Base-by-base conservation (phyloP, 1,284 basidiomycete genomes). In the Testicularia cyperi region DNA sequence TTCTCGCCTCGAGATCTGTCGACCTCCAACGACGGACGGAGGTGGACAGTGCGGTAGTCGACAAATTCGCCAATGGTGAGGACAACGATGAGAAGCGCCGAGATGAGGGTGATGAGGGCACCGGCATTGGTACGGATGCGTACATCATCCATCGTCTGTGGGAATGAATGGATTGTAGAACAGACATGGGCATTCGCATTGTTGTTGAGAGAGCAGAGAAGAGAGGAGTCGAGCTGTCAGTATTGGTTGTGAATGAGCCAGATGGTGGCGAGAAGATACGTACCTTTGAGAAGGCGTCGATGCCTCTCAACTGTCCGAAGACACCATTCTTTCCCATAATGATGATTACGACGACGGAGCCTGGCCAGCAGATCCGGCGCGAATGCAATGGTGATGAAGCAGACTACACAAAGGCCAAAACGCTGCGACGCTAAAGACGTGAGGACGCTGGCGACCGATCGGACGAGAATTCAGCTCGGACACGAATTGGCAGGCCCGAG, bases 271-370 rank as follows among this genome's bases (percentile, higher is more conserved):
- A 9, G 29, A 15, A 20, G 8, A 19, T 6, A 35, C 80, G 69
- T 72, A 92, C 92, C 86, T 96, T 97, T 62, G 92, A 92, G 81
- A 98, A 98, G 78, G 92, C 94, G 82, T 98, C 92, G 56, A 97
- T 83, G 77, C 77, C 78, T 38, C 68, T 74, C 43, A 77, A 47
- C 18, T 67, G 63, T 20, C 70, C 68, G 15, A 69, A 56, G 6
- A 66, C 31, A 40, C 66, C 66, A 44, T 69, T 66, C 24, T 28
- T 42, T 18, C 66, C 66, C 66, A 68, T 68, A n/a, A n/a, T n/a
- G n/a, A n/a, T n/a, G n/a, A n/a, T n/a, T n/a, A n/a, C n/a, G n/a
- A n/a, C n/a, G n/a, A n/a, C n/a, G n/a, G n/a, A n/a, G n/a, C n/a
- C n/a, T n/a, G n/a, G n/a, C n/a, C n/a, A n/a, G n/a, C n/a, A n/a